Base-by-base conservation (phyloP, 345 rosid genomes). In the Syzygium aqueum region DNA sequence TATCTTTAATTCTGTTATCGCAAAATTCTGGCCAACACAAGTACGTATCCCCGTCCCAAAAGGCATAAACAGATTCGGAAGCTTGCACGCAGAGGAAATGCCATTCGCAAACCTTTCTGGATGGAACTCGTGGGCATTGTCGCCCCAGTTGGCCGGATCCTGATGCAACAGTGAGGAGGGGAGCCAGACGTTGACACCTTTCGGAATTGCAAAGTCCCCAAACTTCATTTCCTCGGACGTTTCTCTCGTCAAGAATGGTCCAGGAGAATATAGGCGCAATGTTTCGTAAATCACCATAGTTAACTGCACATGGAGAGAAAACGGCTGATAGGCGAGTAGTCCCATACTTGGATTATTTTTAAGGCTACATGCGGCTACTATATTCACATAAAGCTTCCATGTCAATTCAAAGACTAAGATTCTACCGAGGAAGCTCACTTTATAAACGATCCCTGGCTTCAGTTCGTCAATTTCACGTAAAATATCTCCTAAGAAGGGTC, bases 261-360 rank as follows among this genome's bases (percentile, higher is more conserved):
- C 87, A 19, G 89, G 87, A n/a, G 89, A 89, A 83, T 87, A 91
- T 5, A 88, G 78, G n/a, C 90, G 87, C 87, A 91, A 53, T 16
- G 91, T 89, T 52, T 91, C 91, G 50, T 88, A 85, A 28, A 91
- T 90, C 77, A 83, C 93, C 93, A 88, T 87, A 33, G 86, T 89
- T 21, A 57, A 78, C 93, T 90, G 89, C 87, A 53, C 37, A 22
- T 15, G 27, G 25, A 49, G 33, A 84, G 30, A 15, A 49, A 51
- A 9, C 52, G 61, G 22, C 16, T 19, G 49, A 33, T 37, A 61
- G 37, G 73, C 33, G 73, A 61, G 5, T 15, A 61, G 33, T 61
- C 73, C 73, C 17, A 59, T 59, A 59, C 30, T 25, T 27, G 0
- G 65, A 59, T 11, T 59, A 59, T 59, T 59, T 59, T 25, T 8